phyloP scores from a whole-genome alignment of 2,329 filamentous ascomycete species.

The Magnaporthiopsis poae region DNA sequence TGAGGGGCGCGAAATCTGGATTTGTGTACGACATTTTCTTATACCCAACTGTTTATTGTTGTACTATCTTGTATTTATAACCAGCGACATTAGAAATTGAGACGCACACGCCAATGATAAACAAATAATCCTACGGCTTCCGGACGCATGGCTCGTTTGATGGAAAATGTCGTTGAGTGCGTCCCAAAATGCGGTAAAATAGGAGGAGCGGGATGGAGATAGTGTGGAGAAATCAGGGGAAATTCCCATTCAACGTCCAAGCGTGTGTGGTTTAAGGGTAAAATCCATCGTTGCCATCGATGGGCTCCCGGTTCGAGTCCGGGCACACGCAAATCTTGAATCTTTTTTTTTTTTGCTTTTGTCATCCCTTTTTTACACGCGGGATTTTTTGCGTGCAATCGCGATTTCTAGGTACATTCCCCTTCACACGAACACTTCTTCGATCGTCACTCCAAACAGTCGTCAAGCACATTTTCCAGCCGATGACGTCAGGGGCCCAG shows the following conservation, averaged over 20 bases:
- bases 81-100: not conserved
- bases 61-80: not conserved
- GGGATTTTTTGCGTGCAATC: too few relatives aligned
- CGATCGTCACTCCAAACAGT: too few relatives aligned
- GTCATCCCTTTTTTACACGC: not conserved
- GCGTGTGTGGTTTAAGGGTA: slow-evolving; percentile 38
- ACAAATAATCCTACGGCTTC: not conserved
- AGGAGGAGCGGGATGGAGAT: not conserved
- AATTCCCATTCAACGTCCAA: not conserved
- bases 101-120: not conserved
- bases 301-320: slow-evolving; percentile 22
- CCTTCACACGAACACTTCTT: too few relatives aligned
- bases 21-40: not conserved
- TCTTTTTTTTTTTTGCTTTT: not conserved
- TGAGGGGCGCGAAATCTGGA: not conserved
- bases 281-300: slow-evolving; percentile 46
- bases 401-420: too few relatives aligned
- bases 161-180: too few relatives aligned
- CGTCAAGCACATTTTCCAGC: not conserved
- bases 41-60: not conserved
- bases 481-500: not conserved
- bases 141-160: too few relatives aligned
- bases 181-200: too few relatives aligned
- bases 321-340: not conserved
- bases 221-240: not conserved